Evolutionary conservation across 768 basidiomycete genomes (phyloP).

Genomic region (Tylopilus felleus): DNA sequence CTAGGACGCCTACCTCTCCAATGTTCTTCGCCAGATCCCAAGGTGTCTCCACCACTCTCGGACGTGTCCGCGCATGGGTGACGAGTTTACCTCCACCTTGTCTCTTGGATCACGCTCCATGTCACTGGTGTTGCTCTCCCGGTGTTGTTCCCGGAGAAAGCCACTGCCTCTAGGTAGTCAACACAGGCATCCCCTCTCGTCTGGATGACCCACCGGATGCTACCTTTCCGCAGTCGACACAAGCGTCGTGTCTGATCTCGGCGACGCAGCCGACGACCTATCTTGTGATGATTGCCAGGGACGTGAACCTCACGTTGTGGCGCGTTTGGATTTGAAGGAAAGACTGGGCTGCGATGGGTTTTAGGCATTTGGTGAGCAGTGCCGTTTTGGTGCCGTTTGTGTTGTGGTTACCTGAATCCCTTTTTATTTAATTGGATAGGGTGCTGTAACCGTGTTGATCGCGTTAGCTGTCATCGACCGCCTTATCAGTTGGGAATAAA

Average conservation of each 20-base stretch:
- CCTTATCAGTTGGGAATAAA: no score
- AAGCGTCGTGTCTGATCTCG: constrained; percentile 79
- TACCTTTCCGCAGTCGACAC: constrained; percentile 82
- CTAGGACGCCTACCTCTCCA: no score
- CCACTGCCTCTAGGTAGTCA: constrained; percentile 94
- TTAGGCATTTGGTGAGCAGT: no score
- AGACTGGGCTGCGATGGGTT: no score
- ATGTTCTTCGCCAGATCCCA: no score
- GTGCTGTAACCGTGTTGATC: no score
- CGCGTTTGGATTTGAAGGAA: constrained; percentile 88
- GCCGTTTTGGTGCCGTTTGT: no score
- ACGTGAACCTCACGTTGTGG: constrained; percentile 77
- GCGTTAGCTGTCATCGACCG: no score
- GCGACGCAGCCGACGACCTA: constrained; percentile 80
- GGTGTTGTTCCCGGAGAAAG: constrained; percentile 80
- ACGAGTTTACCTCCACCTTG: constrained; percentile 96
- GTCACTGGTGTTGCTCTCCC: constrained; percentile 85
- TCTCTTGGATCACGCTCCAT: constrained; percentile 87
- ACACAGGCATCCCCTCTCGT: constrained; percentile 78
- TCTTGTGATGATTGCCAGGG: no score
- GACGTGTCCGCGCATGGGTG: constrained; percentile 86
- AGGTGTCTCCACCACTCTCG: constrained; percentile 84
- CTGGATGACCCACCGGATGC: constrained; percentile 69
- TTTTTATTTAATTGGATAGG: no score
- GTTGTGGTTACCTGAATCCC: no score